Evolutionary conservation across 371 early-diverging fungal species (phyloP).

Genomic region (Mortierella sp.): DNA sequence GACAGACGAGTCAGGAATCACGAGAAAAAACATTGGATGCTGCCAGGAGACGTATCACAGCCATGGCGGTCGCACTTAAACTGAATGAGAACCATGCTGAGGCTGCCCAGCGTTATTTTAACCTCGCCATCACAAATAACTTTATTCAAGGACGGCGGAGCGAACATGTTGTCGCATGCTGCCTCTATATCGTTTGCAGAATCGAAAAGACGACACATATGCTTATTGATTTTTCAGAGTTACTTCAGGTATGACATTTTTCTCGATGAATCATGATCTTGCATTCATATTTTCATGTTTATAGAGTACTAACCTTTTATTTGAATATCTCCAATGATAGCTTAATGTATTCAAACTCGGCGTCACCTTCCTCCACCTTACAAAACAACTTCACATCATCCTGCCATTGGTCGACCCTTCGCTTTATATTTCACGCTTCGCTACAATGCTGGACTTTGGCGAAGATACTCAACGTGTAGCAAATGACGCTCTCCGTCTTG

Average conservation of each 20-base stretch:
- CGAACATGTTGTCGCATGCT: conserved; percentile 92
- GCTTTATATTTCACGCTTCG: conserved; percentile 96
- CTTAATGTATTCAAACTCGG: conserved; percentile 96
- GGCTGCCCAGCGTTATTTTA: conserved; percentile 93
- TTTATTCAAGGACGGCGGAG: conserved; percentile 95
- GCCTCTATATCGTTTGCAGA: conserved; percentile 97
- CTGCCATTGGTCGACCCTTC: conserved; percentile 98
- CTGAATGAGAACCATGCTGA: conserved; percentile 88
- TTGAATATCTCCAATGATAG: conserved; percentile 37
- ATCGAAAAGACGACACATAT: conserved; percentile 92
- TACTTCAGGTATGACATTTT: conserved; percentile 71
- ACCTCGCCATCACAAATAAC: conserved; percentile 91
- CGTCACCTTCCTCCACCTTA: conserved; percentile 90
- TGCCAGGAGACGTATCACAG: conserved; percentile 72
- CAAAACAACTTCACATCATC: conserved; percentile 76
- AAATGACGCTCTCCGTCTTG: conserved; percentile 88
- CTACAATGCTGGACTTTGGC: conserved; percentile 93
- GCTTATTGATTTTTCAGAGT: conserved; percentile 98
- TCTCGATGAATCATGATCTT: neutral
- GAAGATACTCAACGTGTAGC: conserved; percentile 87
- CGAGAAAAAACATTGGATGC: conserved; percentile 80
- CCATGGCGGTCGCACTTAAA: conserved; percentile 75
- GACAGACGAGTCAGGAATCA: conserved; percentile 69
- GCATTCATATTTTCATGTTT: neutral
- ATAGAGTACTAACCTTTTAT: neutral